These are phyloP conservation scores for Skeletonema grethae DNA, from an alignment of 108 stramenopile species.

Conservation along the genomic window DNA sequence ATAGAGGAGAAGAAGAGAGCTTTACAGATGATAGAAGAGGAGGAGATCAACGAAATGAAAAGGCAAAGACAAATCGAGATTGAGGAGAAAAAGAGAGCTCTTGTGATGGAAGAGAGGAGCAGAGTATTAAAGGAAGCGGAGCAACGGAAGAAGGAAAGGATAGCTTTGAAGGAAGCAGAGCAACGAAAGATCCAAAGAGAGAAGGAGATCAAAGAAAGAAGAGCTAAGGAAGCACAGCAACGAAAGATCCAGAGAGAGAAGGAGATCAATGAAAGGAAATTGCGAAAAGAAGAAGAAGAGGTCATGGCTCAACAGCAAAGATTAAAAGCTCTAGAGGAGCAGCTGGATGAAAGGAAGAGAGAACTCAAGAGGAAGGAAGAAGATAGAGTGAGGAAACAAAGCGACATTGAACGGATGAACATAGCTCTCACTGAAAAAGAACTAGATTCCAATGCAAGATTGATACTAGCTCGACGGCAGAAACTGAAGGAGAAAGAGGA, in stretches of 20 bases:
- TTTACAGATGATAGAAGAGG: no score
- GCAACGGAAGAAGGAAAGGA: no score
- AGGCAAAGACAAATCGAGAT: no score
- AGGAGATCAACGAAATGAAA: no score
- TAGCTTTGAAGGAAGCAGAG: background rate
- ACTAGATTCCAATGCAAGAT: background rate
- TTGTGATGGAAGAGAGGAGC: no score
- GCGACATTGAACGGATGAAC: background rate
- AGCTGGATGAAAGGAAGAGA: background rate
- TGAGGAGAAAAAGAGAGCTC: no score
- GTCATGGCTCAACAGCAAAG: background rate
- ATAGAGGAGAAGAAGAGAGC: no score
- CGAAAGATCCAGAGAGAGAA: background rate
- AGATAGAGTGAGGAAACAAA: background rate
- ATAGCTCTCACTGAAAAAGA: background rate
- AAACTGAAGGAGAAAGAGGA: background rate
- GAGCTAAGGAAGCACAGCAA: background rate
- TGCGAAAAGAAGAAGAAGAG: background rate
- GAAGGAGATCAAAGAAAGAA: slow-evolving; percentile 2
- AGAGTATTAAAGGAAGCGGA: no score
- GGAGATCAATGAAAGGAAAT: background rate
- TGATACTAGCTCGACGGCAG: background rate
- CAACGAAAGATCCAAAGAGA: background rate
- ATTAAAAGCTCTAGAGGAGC: background rate
- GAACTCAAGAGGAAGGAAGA: background rate